A percentile compares a stretch with the other conserved stretches of the same genome.
Conservation (phyloP, 805 yeast genomes). For the Kodamaea restingae region DNA sequence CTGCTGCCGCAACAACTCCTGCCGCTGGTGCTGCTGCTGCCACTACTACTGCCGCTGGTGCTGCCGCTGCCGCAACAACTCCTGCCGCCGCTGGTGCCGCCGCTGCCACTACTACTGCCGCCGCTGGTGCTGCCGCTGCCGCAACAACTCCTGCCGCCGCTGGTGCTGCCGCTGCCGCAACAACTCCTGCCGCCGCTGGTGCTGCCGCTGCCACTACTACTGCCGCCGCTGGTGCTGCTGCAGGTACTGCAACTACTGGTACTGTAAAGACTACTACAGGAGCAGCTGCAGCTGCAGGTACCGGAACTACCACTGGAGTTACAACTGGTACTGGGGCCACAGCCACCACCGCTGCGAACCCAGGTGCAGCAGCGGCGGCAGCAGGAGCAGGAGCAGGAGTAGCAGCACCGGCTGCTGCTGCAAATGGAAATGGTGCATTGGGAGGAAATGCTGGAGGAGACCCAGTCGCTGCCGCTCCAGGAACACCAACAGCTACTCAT, state of each 20-base stretch:
- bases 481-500: constrained; percentile 11
- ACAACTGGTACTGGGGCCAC: constrained; percentile 12
- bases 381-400: no score
- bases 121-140: constrained; percentile 17
- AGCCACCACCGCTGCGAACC: constrained; percentile 9
- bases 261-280: neutral
- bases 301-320: constrained; percentile 10
- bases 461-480: constrained; percentile 12
- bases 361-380: constrained; percentile 13
- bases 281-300: constrained; percentile 1
- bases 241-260: constrained; percentile 10
- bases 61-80: constrained; percentile 18
- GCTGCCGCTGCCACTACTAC: constrained; percentile 18
- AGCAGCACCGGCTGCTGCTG: constrained; percentile 9
- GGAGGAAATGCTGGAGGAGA: constrained; percentile 8
- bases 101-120: constrained; percentile 12
- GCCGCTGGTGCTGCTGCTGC: constrained; percentile 10
- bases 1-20: constrained; percentile 3
- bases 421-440: constrained; percentile 4
- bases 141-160: constrained; percentile 17
- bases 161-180: constrained; percentile 17
- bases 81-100: constrained; percentile 17
- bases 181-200: constrained; percentile 16
- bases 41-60: constrained; percentile 15
- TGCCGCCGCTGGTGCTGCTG: constrained; percentile 16